phyloP scores from a whole-genome alignment of 2,329 filamentous ascomycete genomes.

The Talaromyces albobiverticillius region DNA sequence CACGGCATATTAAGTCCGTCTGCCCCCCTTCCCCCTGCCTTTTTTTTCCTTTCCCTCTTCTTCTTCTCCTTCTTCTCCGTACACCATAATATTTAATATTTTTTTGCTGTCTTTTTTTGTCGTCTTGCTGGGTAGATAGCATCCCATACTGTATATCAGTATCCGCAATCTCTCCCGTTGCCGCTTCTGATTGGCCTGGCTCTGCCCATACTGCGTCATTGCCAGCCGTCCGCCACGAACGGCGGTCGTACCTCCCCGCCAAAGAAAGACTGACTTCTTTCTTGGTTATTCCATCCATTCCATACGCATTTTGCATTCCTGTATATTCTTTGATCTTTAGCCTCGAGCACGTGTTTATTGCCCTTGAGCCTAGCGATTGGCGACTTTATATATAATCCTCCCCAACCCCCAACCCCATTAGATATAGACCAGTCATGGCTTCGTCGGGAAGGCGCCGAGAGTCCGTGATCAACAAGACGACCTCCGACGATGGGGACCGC shows the following conservation, averaged over 20 bases:
- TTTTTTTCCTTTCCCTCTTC: not conserved
- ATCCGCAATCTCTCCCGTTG: not conserved
- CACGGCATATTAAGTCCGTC: not conserved
- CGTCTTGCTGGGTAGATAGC: not conserved
- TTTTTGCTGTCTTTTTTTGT: not conserved
- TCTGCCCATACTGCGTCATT: conserved; percentile 6
- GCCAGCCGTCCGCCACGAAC: conserved; percentile 25
- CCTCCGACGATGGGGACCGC: conserved; percentile 32
- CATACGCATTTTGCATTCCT: not conserved
- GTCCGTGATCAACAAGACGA: conserved; percentile 27
- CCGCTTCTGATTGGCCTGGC: conserved; percentile 1
- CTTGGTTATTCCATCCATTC: not conserved
- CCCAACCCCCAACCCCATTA: not conserved
- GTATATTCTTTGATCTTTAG: not conserved
- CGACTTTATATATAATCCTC: not conserved
- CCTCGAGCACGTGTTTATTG: not conserved
- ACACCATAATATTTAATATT: not conserved
- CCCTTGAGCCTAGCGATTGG: not conserved
- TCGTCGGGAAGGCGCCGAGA: conserved; percentile 17
- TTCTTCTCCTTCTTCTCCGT: not conserved
- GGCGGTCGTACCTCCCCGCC: not conserved
- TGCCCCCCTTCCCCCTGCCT: not conserved
- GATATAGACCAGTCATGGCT: conserved; percentile 12
- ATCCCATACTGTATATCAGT: not conserved
- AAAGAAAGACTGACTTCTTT: conserved; percentile 4